These are phyloP conservation scores for Colletotrichum liaoningense DNA, from an alignment of 2,329 filamentous ascomycete genomes.

Conservation along the genomic window DNA sequence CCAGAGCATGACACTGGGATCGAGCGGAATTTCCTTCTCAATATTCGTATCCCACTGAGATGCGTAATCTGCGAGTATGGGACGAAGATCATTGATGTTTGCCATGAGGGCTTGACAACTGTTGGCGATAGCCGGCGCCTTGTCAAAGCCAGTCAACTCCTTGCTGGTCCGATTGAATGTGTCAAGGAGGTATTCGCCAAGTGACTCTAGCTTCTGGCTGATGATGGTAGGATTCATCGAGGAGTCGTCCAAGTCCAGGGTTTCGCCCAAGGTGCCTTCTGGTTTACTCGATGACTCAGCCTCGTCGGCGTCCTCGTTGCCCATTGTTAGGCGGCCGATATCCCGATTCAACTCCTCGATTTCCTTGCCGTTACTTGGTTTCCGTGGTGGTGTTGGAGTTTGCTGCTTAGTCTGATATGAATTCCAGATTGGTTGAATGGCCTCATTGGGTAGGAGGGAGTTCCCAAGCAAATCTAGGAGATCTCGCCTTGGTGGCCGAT, in stretches of 20 bases:
- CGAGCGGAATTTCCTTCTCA: slow-evolving; percentile 35
- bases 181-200: not conserved
- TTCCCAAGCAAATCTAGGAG: not conserved
- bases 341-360: not conserved
- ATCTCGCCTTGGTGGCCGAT: not conserved
- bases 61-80: slow-evolving; percentile 39
- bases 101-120: slow-evolving; percentile 28
- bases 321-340: not conserved
- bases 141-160: not conserved
- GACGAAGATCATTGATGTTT: slow-evolving; percentile 35
- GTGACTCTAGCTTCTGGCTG: slow-evolving; percentile 2
- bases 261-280: not conserved
- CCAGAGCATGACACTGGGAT: slow-evolving; percentile 39
- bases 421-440: not conserved
- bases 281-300: not conserved
- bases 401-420: not conserved
- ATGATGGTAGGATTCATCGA: slow-evolving; percentile 11
- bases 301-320: not conserved
- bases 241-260: slow-evolving; percentile 14
- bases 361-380: not conserved
- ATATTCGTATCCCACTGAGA: slow-evolving; percentile 27
- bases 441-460: not conserved
- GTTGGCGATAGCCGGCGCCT: slow-evolving; percentile 10
- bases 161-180: not conserved
- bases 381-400: not conserved